Evolutionary conservation across 345 rosid genomes (phyloP), one percentile per base, ranked within the genome.

Genomic region (Citrus mangshanensis): DNA sequence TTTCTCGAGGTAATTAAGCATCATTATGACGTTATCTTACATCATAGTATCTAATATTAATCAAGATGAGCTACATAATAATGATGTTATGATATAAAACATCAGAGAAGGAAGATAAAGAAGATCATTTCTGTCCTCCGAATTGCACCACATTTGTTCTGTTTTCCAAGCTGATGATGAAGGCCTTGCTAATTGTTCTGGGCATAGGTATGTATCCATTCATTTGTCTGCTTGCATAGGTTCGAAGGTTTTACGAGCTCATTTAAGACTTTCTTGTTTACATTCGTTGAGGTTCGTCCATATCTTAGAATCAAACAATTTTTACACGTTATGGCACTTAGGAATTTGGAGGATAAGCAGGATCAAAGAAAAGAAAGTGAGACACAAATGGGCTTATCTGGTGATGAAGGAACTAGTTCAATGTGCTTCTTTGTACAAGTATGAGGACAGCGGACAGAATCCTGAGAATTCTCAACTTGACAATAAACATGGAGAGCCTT

Each of bases 361-460:
- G 19, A 63, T 75, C 25, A 22, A 7, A 28, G 46, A 75, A 30
- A 63, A 75, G 70, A 75, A 75, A 40, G 78, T 14, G 14, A 63
- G 68, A 62, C 78, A 75, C 70, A 63, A 49, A 51, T 46, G 78
- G 61, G 78, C 70, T 19, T 18, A 62, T 32, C 78, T 37, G 68
- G 56, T 75, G 22, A 75, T 75, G 78, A 63, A 63, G 49, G 70
- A 63, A 42, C 70, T 75, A 24, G 78, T 63, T 63, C 60, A 28
- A 12, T 0, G 21, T 49, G 61, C 78, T 28, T 75, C 78, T 42
- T 19, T 42, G 70, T 75, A 63, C 78, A 42, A 21, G 70, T 63
- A 42, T 3, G 70, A 63, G 21, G 61, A 49, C 30, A 9, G 30
- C 5, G 40, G 28, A 27, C 77, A 38, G 32, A 74, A 9, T 61